Evolutionary conservation across 2,329 filamentous ascomycete species (phyloP), one percentile per base, ranked within the genome.

Genomic region (Annulohypoxylon truncatum): DNA sequence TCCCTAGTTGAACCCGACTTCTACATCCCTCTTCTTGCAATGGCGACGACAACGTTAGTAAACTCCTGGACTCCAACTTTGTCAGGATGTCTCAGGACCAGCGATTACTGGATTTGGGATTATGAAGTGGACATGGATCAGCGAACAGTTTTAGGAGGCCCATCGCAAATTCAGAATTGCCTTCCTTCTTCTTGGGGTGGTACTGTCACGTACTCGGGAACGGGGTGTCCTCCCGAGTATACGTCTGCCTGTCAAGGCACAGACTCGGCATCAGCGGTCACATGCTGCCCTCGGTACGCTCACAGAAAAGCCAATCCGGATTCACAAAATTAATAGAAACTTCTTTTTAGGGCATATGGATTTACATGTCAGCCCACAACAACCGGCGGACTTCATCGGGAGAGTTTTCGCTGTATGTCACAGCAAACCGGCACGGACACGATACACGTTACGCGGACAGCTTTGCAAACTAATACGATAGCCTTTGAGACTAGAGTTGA

Each of bases 41-140:
- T 68, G 68, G 46, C 71, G 44, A 67, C 64, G 29, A 57, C 61
- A 29, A 71, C 70, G 4, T 35, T 67, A 24, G 52, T 68, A 24
- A 63, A 65, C 3, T 62, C 50, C 29, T 68, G 69, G 38, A 48
- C 60, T 42, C 60, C 67, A 15, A 50, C 53, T 33, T n/a, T 64
- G 6, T 38, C 60, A 4, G 66, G 67, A n/a, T 74, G 72, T 48
- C 66, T 72, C 15, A 57, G 61, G 40, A 50, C 58, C 3, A 51
- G 33, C 1, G 72, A 74, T 35, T 69, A 64, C 42, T 76, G 71
- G 71, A 62, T 76, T 35, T 74, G 70, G 68, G 59, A 68, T 20
- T 72, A 63, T 29, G 18, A 64, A 15, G 33, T 9, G 12, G 8
- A 13, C 7, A 2, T 1, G 0, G 70, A 73, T 44, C 64, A 58